These are phyloP conservation scores for Suillus plorans DNA, from an alignment of 768 basidiomycete genomes.

Conservation along the genomic window DNA sequence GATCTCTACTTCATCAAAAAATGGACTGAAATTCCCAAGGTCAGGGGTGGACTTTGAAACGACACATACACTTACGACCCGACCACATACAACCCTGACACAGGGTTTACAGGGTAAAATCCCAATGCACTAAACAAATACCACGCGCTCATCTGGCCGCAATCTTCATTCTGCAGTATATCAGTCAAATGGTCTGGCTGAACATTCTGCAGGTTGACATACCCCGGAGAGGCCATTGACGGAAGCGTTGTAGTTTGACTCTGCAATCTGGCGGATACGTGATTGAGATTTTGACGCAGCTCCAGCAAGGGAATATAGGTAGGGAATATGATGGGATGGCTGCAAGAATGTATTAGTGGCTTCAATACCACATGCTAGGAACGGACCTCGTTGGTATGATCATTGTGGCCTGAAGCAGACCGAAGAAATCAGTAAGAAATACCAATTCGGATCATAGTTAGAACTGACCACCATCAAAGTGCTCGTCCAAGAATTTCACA, in stretches of 20 bases:
- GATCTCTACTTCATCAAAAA: conserved; percentile 55
- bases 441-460: not conserved
- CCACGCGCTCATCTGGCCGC: conserved; percentile 91
- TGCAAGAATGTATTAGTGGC: conserved; percentile 26
- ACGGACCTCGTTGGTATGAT: conserved; percentile 76
- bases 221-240: conserved; percentile 74
- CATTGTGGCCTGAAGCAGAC: conserved; percentile 59
- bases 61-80: conserved; percentile 53
- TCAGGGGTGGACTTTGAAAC: not conserved
- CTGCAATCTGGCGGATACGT: conserved; percentile 66
- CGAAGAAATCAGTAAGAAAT: not conserved
- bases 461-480: conserved; percentile 45
- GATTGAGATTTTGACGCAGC: conserved; percentile 71
- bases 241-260: conserved; percentile 63
- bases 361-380: not conserved
- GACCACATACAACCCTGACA: conserved; percentile 71
- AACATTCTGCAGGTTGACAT: conserved; percentile 17
- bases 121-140: conserved; percentile 81
- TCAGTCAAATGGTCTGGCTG: not conserved
- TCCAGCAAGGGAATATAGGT: conserved; percentile 72
- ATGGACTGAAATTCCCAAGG: conserved; percentile 34
- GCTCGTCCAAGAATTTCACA: conserved; percentile 62
- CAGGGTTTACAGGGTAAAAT: conserved; percentile 84
- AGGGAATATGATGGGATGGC: conserved; percentile 88
- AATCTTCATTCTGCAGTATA: conserved; percentile 72